Evolutionary conservation across 495 filamentous ascomycete genomes (phyloP).

Genomic region (Stereocaulon alpinum): DNA sequence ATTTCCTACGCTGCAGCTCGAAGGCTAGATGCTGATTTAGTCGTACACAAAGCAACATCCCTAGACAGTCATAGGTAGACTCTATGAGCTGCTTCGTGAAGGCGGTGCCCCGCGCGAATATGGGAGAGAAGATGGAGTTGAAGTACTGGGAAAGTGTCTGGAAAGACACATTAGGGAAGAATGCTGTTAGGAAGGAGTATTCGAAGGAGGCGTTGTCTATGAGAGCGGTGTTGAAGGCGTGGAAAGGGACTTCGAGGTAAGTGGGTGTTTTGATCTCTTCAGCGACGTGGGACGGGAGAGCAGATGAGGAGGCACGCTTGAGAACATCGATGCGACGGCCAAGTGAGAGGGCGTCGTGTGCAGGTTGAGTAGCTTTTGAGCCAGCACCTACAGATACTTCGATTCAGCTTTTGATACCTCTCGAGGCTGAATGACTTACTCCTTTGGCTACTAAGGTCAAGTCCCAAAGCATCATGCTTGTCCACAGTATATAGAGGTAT

Average conservation of each 20-base stretch:
- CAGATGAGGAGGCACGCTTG: conserved; percentile 54
- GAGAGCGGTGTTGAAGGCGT: conserved; percentile 86
- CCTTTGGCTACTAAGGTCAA: conserved; percentile 51
- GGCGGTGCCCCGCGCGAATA: conserved; percentile 66
- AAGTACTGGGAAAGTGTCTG: conserved; percentile 55
- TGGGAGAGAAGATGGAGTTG: conserved; percentile 70
- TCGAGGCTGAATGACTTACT: conserved; percentile 28
- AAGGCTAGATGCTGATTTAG: conserved; percentile 90
- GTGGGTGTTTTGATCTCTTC: conserved; percentile 80
- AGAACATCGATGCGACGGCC: conserved; percentile 76
- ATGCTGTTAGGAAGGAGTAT: conserved; percentile 83
- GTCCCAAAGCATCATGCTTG: conserved; percentile 74
- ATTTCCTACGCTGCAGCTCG: conserved; percentile 79
- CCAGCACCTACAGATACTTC: conserved; percentile 34
- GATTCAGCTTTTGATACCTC: conserved; percentile 13
- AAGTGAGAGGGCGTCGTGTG: conserved; percentile 80
- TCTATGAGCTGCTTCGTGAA: conserved; percentile 69
- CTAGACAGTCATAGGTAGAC: conserved; percentile 70
- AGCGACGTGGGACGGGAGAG: conserved; percentile 69
- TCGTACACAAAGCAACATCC: conserved; percentile 80
- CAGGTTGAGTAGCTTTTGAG: conserved; percentile 27
- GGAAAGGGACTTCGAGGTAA: conserved; percentile 81
- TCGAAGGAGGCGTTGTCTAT: conserved; percentile 92
- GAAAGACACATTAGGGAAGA: conserved; percentile 54
- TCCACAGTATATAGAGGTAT: conserved; percentile 75